Evolutionary conservation across 495 filamentous ascomycete genomes (phyloP).

Genomic region (Cetradonia linearis): DNA sequence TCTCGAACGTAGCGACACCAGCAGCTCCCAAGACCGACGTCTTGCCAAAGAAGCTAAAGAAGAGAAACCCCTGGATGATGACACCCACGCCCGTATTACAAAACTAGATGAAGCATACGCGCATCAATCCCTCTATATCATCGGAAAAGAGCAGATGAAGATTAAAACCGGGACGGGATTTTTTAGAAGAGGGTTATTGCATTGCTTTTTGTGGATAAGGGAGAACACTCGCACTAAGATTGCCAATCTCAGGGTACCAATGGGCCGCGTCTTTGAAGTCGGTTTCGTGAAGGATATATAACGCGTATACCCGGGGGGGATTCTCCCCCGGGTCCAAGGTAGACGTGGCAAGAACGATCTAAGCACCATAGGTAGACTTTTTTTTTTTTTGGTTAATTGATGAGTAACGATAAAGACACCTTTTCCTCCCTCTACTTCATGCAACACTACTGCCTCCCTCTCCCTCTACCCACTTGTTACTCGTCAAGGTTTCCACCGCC

Average conservation of each 20-base stretch:
- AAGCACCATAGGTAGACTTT: too few relatives aligned
- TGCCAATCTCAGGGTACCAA: slow-evolving; percentile 46
- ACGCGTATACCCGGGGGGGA: not conserved
- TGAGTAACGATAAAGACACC: too few relatives aligned
- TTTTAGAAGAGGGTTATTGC: slow-evolving; percentile 38
- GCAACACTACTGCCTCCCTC: too few relatives aligned
- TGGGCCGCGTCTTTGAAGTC: slow-evolving; percentile 54
- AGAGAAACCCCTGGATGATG: not conserved
- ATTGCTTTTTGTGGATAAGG: slow-evolving; percentile 53
- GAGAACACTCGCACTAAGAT: slow-evolving; percentile 59
- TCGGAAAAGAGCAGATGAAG: slow-evolving; percentile 62
- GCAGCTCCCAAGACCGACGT: not conserved
- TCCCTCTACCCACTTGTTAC: too few relatives aligned
- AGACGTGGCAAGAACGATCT: too few relatives aligned
- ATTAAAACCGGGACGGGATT: slow-evolving; percentile 36
- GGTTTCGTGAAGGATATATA: slow-evolving; percentile 60
- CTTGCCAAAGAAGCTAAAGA: not conserved
- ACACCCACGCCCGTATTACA: slow-evolving; percentile 28
- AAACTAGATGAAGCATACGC: slow-evolving; percentile 46
- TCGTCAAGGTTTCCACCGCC: too few relatives aligned
- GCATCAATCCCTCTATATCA: slow-evolving; percentile 53
- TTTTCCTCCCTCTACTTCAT: too few relatives aligned
- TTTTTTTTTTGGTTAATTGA: too few relatives aligned
- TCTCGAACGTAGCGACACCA: not conserved
- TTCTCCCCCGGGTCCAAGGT: too few relatives aligned